Base-by-base conservation (phyloP, 768 basidiomycete species). In the Lentinus brumalis region DNA sequence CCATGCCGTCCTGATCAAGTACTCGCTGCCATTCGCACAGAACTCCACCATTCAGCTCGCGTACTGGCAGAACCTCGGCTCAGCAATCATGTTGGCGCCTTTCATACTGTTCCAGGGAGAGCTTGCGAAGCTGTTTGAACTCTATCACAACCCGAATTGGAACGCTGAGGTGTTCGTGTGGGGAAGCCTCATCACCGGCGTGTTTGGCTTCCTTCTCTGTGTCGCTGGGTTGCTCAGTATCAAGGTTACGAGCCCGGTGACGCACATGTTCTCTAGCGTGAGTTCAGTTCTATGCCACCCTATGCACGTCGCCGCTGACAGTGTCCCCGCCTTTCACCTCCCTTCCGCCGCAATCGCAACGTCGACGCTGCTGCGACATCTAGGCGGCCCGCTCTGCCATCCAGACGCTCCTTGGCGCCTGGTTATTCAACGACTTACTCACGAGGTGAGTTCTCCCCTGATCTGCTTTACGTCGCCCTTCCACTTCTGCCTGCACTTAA, bases 191-290 rank as follows among this genome's bases (percentile, higher is more conserved):
- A 77, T 89, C 50, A 91, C 90, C 21, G 91, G 91, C 16, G 62
- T 87, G n/a, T 89, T 91, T 62, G 91, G 91, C 2, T 94, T 92
- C 77, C 71, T 92, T 60, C 85, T 94, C 41, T 91, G 89, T 65
- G 75, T 94, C 42, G 90, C 92, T 1, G 89, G 89, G 21, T 74
- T 92, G 66, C 76, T 94, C 62, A 89, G 88, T 69, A 91, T 94
- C 77, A 89, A 89, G 69, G 83, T 91, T 52, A 92, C 91, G 15
- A 89, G 87, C 58, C 91, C 91, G 5, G 82, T 94, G 56, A 92
- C 90, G 1, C 92, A 92, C 71, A 93, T 92, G 89, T 89, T 93
- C 74, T 87, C 86, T 15, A 88, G 82, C 64, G 89, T 90, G 67
- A 70, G 86, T 79, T 11, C 52, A 32, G n/a, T 41, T 65, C 49